A percentile compares a stretch with the other conserved stretches of the same genome.
Evolutionary conservation across 495 filamentous ascomycete genomes (phyloP).

Genomic region (Penicillium turbatum): DNA sequence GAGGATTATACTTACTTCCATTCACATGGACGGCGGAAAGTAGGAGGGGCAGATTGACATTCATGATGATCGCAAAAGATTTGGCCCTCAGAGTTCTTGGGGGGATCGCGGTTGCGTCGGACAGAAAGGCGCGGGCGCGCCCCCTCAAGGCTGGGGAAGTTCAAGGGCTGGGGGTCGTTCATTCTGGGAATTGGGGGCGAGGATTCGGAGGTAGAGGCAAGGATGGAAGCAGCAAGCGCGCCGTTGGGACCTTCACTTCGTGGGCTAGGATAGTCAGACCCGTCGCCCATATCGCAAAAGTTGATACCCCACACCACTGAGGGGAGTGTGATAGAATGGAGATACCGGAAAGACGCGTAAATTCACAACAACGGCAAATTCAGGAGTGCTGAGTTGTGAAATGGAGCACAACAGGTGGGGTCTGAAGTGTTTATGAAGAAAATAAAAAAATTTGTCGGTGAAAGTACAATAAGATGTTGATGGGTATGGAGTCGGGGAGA

Average conservation of each 20-base stretch:
- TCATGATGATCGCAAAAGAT: constrained; percentile 63
- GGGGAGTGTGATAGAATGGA: constrained; percentile 22
- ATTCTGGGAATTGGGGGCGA: constrained; percentile 39
- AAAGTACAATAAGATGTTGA: not conserved
- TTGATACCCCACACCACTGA: constrained; percentile 35
- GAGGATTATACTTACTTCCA: constrained; percentile 66
- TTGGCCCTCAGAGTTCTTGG: constrained; percentile 61
- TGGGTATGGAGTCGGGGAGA: constrained; percentile 7
- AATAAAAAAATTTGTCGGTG: constrained; percentile 13
- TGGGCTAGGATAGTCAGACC: constrained; percentile 50
- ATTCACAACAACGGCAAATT: constrained; percentile 9
- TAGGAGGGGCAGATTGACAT: constrained; percentile 52
- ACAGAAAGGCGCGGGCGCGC: constrained; percentile 44
- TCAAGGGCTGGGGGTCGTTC: constrained; percentile 36
- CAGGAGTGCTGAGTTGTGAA: not conserved
- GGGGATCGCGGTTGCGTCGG: constrained; percentile 52
- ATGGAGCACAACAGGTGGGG: not conserved
- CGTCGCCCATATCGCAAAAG: constrained; percentile 44
- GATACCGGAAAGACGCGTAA: constrained; percentile 28
- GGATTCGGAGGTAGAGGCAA: constrained; percentile 38
- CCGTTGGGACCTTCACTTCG: constrained; percentile 46
- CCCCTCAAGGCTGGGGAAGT: constrained; percentile 32
- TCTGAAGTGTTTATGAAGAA: not conserved
- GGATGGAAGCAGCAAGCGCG: constrained; percentile 34
- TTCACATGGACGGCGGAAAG: constrained; percentile 80